A percentile compares a stretch with the other conserved stretches of the same genome.
phyloP scores from a whole-genome alignment of 2,329 filamentous ascomycete species.

The Calonectria ilicicola region DNA sequence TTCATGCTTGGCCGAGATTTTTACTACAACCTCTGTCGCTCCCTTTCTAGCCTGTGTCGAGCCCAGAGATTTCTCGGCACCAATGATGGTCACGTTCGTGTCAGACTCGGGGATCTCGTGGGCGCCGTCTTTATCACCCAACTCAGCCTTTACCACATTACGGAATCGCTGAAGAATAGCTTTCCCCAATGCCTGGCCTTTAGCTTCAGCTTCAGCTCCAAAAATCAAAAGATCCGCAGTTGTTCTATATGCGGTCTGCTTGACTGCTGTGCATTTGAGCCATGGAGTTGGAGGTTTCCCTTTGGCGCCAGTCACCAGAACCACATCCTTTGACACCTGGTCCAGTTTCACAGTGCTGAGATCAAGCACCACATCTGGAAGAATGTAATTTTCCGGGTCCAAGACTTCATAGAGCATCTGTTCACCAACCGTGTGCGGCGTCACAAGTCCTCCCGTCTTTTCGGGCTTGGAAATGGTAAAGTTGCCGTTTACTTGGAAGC shows the following conservation, averaged over 20 bases:
- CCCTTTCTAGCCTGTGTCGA: neutral
- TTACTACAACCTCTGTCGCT: neutral
- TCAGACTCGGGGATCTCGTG: neutral
- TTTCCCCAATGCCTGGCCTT: neutral
- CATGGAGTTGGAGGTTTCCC: neutral
- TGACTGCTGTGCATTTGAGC: neutral
- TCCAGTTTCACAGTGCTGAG: neutral
- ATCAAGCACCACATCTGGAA: neutral
- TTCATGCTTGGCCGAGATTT: neutral
- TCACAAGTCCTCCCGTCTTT: neutral
- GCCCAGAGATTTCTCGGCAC: neutral
- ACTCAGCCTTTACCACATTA: neutral
- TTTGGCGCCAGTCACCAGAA: neutral
- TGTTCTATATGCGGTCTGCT: neutral
- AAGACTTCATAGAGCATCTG: neutral
- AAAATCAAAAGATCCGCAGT: neutral
- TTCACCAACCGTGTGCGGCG: neutral
- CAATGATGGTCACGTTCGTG: neutral
- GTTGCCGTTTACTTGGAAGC: neutral
- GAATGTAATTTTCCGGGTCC: neutral
- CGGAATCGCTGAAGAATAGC: neutral
- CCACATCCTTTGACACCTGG: neutral
- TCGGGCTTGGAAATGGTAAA: neutral
- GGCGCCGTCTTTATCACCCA: neutral
- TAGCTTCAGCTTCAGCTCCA: neutral